phyloP scores from a whole-genome alignment of 306 rosid species.

The Clitoria ternatea region DNA sequence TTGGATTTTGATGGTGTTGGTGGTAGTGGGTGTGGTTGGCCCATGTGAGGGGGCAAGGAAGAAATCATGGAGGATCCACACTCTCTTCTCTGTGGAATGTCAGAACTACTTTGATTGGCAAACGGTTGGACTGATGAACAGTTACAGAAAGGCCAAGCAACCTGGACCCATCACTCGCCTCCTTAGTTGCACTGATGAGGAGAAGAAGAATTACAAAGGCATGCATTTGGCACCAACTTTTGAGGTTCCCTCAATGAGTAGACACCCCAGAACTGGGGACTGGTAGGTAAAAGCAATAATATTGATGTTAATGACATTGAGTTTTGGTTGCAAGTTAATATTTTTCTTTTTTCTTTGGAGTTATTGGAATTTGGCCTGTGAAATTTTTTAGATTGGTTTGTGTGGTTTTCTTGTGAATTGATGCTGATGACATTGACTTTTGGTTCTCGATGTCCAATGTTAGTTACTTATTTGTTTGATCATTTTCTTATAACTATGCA shows the following conservation, averaged over 20 bases:
- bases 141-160: slow-evolving; percentile 74
- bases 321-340: background rate
- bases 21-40: slow-evolving; percentile 29
- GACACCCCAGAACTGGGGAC: slow-evolving; percentile 96
- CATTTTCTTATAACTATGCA: background rate
- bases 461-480: background rate
- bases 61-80: slow-evolving; percentile 69
- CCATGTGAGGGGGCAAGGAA: slow-evolving; percentile 41
- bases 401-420: slow-evolving; percentile 1
- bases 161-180: slow-evolving; percentile 94
- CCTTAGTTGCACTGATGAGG: slow-evolving; percentile 90
- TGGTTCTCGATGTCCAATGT: background rate
- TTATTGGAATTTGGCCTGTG: slow-evolving; percentile 16
- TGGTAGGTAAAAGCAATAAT: slow-evolving; percentile 52
- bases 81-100: slow-evolving; percentile 96
- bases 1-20: slow-evolving; percentile 33
- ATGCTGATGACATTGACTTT: slow-evolving; percentile 20
- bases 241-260: slow-evolving; percentile 96
- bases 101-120: slow-evolving; percentile 99
- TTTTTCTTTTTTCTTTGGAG: background rate
- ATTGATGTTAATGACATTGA: background rate
- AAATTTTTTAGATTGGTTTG: slow-evolving; percentile 26
- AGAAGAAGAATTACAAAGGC: slow-evolving; percentile 84
- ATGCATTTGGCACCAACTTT: slow-evolving; percentile 96
- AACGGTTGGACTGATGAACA: slow-evolving; percentile 87